Conservation (phyloP, 176 grass and related monocot genomes). For the Ensete glaucum region DNA sequence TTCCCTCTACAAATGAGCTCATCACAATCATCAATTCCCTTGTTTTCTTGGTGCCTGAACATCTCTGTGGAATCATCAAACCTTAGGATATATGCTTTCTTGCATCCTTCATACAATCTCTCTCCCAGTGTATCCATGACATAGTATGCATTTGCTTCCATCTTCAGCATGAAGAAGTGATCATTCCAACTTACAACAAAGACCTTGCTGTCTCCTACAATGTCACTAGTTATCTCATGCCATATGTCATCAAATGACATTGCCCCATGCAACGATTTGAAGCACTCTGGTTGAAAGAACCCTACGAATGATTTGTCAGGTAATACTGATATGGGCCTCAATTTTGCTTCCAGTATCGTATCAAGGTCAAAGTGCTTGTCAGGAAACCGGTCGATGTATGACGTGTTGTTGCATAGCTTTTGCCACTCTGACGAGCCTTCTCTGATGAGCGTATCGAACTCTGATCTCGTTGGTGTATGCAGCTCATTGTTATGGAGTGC, state of each 20-base stretch:
- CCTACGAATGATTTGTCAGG: slow-evolving; percentile 69
- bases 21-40: neutral
- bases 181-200: slow-evolving; percentile 98
- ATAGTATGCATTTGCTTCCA: slow-evolving; percentile 55
- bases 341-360: slow-evolving; percentile 54
- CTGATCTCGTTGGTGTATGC: slow-evolving; percentile 34
- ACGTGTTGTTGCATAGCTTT: slow-evolving; percentile 47
- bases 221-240: slow-evolving; percentile 41
- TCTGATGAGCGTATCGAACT: slow-evolving; percentile 68
- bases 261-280: slow-evolving; percentile 58
- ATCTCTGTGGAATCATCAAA: slow-evolving; percentile 80
- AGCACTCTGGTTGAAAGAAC: slow-evolving; percentile 96
- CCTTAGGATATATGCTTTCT: slow-evolving; percentile 75
- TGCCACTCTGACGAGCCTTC: slow-evolving; percentile 90
- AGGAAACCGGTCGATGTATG: slow-evolving; percentile 54
- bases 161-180: slow-evolving; percentile 95
- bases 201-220: slow-evolving; percentile 22
- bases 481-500: slow-evolving; percentile 54
- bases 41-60: slow-evolving; percentile 20
- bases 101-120: slow-evolving; percentile 76
- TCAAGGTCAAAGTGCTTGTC: slow-evolving; percentile 95
- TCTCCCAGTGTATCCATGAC: slow-evolving; percentile 87
- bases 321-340: slow-evolving; percentile 46
- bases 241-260: slow-evolving; percentile 92
- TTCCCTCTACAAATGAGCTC: slow-evolving; percentile 60